These are phyloP conservation scores for Hypomontagnella monticulosa DNA, from an alignment of 495 filamentous ascomycete species.

Conservation along the genomic window DNA sequence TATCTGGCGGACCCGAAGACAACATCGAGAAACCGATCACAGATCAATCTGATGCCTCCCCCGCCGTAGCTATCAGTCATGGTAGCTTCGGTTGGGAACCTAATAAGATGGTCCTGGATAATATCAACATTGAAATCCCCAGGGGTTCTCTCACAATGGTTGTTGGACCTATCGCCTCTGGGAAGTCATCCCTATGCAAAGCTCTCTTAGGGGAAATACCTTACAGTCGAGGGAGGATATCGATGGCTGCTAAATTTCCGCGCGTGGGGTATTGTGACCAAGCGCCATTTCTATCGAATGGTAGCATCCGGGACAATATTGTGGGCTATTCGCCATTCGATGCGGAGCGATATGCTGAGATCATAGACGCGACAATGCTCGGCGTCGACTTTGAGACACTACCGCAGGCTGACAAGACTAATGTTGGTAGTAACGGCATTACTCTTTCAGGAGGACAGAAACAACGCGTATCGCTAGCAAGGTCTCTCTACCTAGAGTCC, in stretches of 20 bases:
- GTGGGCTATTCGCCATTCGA: slow-evolving; percentile 62
- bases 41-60: neutral
- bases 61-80: slow-evolving; percentile 37
- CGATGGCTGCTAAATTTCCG: slow-evolving; percentile 9
- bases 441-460: slow-evolving; percentile 73
- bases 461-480: slow-evolving; percentile 69
- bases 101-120: slow-evolving; percentile 46
- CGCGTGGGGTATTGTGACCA: slow-evolving; percentile 50
- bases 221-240: slow-evolving; percentile 37
- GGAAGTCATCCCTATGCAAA: slow-evolving; percentile 62
- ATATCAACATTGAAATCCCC: slow-evolving; percentile 51
- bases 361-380: slow-evolving; percentile 72
- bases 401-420: slow-evolving; percentile 67
- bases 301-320: slow-evolving; percentile 67
- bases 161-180: slow-evolving; percentile 59
- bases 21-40: slow-evolving; percentile 7
- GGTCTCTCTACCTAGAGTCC: slow-evolving; percentile 66
- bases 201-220: slow-evolving; percentile 62
- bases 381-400: slow-evolving; percentile 60
- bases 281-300: slow-evolving; percentile 65
- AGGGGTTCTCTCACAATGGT: slow-evolving; percentile 51
- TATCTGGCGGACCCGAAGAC: neutral
- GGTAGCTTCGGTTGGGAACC: slow-evolving; percentile 57
- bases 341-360: slow-evolving; percentile 66
- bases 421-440: slow-evolving; percentile 71